Conservation (phyloP, 148 eudicot species). For the Camellia granthamiana region DNA sequence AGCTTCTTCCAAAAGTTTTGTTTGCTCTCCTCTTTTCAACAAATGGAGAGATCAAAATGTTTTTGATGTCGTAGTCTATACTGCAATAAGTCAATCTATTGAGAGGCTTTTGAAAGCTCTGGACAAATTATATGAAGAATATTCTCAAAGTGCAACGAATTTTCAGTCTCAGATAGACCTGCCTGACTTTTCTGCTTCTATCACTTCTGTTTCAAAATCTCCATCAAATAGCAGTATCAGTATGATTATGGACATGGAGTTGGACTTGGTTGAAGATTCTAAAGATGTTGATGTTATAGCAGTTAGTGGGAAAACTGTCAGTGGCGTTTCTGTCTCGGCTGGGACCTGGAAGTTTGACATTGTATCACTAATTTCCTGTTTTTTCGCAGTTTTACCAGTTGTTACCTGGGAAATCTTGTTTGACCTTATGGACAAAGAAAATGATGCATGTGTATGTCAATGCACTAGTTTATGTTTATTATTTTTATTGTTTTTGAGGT, state of each 20-base stretch:
- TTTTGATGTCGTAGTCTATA: constrained; percentile 30
- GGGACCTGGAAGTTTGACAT: constrained; percentile 54
- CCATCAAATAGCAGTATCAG: constrained; percentile 34
- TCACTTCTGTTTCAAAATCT: constrained; percentile 33
- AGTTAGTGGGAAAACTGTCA: constrained; percentile 30
- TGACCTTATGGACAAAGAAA: constrained; percentile 58
- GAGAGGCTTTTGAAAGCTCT: constrained; percentile 64
- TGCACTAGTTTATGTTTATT: background rate
- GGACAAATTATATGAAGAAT: constrained; percentile 50
- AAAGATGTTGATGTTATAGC: constrained; percentile 37
- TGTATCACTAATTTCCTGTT: constrained; percentile 54
- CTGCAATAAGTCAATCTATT: constrained; percentile 42
- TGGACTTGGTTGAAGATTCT: constrained; percentile 68
- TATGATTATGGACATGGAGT: constrained; percentile 68
- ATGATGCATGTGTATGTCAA: constrained; percentile 51
- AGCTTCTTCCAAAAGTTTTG: constrained; percentile 57
- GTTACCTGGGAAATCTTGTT: constrained; percentile 82
- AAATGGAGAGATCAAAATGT: constrained; percentile 31
- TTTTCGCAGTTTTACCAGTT: constrained; percentile 63
- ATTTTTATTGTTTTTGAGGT: background rate
- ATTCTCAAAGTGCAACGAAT: constrained; percentile 30
- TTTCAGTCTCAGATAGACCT: constrained; percentile 31
- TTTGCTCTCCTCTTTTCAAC: constrained; percentile 51
- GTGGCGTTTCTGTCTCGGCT: constrained; percentile 36
- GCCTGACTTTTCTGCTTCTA: constrained; percentile 36